phyloP scores from a whole-genome alignment of 768 basidiomycete species.

The Trametes maxima region DNA sequence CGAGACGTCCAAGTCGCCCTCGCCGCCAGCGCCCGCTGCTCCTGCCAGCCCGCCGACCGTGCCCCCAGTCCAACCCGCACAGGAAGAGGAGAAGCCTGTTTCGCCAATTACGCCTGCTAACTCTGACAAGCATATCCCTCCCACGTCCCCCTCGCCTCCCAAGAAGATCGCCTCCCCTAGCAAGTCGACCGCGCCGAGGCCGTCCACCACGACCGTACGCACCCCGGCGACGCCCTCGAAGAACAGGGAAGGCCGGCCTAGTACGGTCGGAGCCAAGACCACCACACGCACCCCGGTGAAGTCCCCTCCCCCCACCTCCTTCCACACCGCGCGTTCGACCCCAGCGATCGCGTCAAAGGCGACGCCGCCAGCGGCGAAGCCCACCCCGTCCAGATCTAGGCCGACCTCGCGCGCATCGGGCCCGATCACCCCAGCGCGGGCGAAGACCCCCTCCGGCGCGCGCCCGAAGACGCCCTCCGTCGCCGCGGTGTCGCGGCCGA shows the following conservation, averaged over 20 bases:
- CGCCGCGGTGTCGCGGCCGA: constrained; percentile 19
- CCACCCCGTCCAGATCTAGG: constrained; percentile 35
- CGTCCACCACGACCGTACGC: constrained; percentile 18
- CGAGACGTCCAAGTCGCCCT: constrained; percentile 15
- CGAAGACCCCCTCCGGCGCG: constrained; percentile 30
- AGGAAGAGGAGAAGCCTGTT: constrained; percentile 16
- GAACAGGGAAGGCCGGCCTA: constrained; percentile 26
- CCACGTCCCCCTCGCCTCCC: constrained; percentile 14
- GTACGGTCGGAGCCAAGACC: constrained; percentile 22
- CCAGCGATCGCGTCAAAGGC: constrained; percentile 27
- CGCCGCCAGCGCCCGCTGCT: constrained; percentile 16
- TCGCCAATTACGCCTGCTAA: constrained; percentile 13
- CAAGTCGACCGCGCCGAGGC: constrained; percentile 22
- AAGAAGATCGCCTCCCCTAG: constrained; percentile 19
- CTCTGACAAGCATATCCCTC: constrained; percentile 14
- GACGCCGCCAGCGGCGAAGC: constrained; percentile 21
- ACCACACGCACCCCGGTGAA: constrained; percentile 30
- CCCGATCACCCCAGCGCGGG: constrained; percentile 29
- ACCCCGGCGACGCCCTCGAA: constrained; percentile 25
- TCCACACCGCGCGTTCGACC: constrained; percentile 21
- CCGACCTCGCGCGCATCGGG: constrained; percentile 41
- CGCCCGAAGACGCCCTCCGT: constrained; percentile 29
- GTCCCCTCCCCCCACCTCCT: constrained; percentile 31
- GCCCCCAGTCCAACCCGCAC: constrained; percentile 1
- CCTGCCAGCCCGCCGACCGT: constrained; percentile 10